Evolutionary conservation across 371 early-diverging fungal species (phyloP).

Genomic region (Mortierella sp.): DNA sequence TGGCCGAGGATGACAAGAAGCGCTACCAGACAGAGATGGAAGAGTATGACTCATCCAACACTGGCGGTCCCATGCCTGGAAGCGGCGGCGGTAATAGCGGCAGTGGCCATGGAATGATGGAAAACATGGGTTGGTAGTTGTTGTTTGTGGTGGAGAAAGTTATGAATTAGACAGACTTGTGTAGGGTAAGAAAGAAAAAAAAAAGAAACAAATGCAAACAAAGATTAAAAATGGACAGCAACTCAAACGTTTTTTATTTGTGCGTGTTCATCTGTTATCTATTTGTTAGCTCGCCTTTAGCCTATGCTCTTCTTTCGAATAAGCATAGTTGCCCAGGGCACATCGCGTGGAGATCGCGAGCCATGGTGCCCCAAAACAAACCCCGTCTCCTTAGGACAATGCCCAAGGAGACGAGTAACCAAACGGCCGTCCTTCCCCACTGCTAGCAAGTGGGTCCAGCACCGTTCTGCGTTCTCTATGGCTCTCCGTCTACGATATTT

Average conservation of each 20-base stretch:
- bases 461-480: too few relatives aligned
- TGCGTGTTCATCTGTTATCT: neutral
- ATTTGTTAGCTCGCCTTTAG: neutral
- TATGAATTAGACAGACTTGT: neutral
- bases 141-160: neutral
- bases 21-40: constrained; percentile 54
- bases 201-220: neutral
- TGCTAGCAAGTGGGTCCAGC: too few relatives aligned
- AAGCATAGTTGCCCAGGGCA: neutral
- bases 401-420: too few relatives aligned
- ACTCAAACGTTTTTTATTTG: neutral
- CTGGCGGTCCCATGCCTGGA: constrained; percentile 21
- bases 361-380: neutral
- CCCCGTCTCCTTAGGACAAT: neutral
- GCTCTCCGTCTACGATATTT: too few relatives aligned
- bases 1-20: constrained; percentile 57
- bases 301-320: neutral
- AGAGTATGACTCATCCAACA: constrained; percentile 45
- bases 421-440: too few relatives aligned
- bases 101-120: constrained; percentile 18
- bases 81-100: constrained; percentile 10
- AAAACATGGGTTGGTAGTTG: constrained; percentile 23
- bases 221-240: neutral
- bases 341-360: neutral
- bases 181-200: neutral